These are phyloP conservation scores for Cadophora sp. DNA, from an alignment of 2,329 filamentous ascomycete genomes.

Conservation along the genomic window DNA sequence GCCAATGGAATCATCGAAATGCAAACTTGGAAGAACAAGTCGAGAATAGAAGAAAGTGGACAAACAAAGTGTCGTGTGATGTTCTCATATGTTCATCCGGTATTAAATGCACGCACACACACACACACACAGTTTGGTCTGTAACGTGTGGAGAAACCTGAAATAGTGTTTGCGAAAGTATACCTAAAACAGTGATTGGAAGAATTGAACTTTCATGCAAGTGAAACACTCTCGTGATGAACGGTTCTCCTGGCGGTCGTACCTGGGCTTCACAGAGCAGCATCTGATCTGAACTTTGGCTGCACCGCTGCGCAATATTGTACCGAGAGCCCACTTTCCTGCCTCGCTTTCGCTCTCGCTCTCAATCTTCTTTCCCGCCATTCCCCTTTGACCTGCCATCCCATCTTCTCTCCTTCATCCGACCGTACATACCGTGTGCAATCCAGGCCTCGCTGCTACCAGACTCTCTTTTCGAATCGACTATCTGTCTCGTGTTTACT, in stretches of 20 bases:
- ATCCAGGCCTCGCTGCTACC: background rate
- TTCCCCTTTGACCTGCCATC: background rate
- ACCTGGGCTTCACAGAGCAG: background rate
- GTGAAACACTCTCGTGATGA: background rate
- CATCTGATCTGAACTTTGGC: slow-evolving; percentile 3
- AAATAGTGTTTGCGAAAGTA: no score
- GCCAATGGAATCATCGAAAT: slow-evolving; percentile 8
- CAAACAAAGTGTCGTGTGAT: background rate
- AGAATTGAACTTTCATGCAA: background rate
- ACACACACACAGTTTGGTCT: background rate
- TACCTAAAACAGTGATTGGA: background rate
- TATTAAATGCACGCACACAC: background rate
- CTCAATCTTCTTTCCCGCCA: background rate
- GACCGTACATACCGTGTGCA: background rate
- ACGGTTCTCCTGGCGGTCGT: slow-evolving; percentile 3
- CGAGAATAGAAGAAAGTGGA: background rate
- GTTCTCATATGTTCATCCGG: slow-evolving; percentile 6
- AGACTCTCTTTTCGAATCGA: background rate
- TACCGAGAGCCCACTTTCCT: background rate
- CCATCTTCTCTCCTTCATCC: background rate
- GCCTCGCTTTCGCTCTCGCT: background rate
- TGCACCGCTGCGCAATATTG: no score
- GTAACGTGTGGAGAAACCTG: background rate
- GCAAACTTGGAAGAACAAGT: background rate
- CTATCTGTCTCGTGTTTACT: slow-evolving; percentile 24